Base-by-base conservation (phyloP, 208 protist genomes). In the Trypanosoma vivax region DNA sequence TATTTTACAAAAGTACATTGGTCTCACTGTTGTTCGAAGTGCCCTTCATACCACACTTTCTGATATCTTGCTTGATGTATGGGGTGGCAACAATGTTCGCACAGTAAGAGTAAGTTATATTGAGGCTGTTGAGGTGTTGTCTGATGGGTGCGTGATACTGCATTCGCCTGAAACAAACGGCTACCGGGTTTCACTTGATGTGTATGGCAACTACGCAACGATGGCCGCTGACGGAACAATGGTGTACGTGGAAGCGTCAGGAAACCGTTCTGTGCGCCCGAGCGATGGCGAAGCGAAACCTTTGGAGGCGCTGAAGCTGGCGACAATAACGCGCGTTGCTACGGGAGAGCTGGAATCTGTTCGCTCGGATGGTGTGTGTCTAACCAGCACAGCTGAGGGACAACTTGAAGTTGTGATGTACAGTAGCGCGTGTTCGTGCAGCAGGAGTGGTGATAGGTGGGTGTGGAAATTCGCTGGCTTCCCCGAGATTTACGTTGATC, bases 81-180 rank as follows among this genome's bases (percentile, higher is more conserved):
- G 76, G 74, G 35, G 23, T 25, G 39, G 53, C 5, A 58, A 54
- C 2, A 27, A 13, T 30, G 21, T 89, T 21, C 46, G 52, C 11
- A 50, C 27, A 13, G 23, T 70, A 16, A 10, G 35, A 0, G 9
- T 89, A 24, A 34, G 29, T 5, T 60, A 50, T 31, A 58, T 76
- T 30, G 25, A 57, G 14, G 50, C 24, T 14, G 46, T 74, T 3
- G 53, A 46, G 19, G 38, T 77, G 18, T 76, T 73, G 42, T 24
- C 70, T 7, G 76, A 80, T 50, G 81, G 81, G 11, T 68, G 72
- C 23, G 50, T 69, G 47, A 65, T 83, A 46, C 1, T 89, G 10
- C 16, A 53, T 9, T 70, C 70, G 23, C 59, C 59, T 14, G 71
- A 76, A 40, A n/a, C 47, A 39, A 28, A 55, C 0, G 53, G 53